Percentiles rank a stretch among this genome's conserved stretches.
Evolutionary conservation across 179 eudicot genomes (phyloP).

Genomic region (Vitellaria paradoxa): DNA sequence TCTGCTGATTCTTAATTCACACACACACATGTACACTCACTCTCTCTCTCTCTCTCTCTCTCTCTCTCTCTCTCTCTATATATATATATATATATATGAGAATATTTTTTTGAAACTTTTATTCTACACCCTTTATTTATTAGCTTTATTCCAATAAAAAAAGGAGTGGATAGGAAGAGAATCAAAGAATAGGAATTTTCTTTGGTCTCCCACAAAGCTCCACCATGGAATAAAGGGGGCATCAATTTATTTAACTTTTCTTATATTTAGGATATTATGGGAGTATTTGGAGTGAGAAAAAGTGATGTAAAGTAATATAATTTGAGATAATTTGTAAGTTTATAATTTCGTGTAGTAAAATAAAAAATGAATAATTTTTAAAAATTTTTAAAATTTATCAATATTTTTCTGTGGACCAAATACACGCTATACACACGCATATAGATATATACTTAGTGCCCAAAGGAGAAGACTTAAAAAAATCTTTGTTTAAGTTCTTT

Average conservation of each 20-base stretch:
- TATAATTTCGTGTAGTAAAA: no score
- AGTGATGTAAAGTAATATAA: no score
- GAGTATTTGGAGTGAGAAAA: no score
- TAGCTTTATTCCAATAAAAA: conserved; percentile 43
- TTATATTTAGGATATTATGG: background rate
- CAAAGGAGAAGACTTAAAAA: background rate
- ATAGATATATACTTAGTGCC: background rate
- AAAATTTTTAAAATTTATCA: no score
- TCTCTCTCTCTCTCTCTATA: background rate
- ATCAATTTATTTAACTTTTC: background rate
- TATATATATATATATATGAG: background rate
- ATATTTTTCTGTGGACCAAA: no score
- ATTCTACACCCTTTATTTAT: conserved; percentile 7
- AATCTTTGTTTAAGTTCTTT: background rate
- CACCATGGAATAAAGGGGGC: conserved; percentile 15
- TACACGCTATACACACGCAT: background rate
- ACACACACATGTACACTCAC: background rate
- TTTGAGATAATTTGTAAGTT: no score
- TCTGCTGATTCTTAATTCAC: background rate
- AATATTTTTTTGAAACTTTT: background rate
- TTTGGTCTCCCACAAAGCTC: conserved; percentile 25
- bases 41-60: conserved; percentile 1
- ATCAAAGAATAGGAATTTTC: conserved; percentile 51
- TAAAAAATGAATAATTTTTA: no score
- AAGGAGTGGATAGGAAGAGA: conserved; percentile 29